Evolutionary conservation across 192 early-diverging fungal species (phyloP).

Genomic region (Funneliformis geosporum): DNA sequence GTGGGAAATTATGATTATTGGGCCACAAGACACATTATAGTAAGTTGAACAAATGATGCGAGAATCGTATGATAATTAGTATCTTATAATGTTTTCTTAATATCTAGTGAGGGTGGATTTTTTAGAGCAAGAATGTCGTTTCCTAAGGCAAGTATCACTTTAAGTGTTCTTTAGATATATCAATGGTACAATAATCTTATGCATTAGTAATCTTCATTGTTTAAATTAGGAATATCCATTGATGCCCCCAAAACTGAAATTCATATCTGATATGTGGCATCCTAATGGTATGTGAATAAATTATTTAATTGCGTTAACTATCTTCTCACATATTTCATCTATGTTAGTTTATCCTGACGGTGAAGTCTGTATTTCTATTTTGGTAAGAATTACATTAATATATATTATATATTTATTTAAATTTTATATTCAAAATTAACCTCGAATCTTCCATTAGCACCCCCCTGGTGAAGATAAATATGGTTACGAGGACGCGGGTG

Average conservation of each 20-base stretch:
- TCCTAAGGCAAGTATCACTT: slow-evolving; percentile 46
- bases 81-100: background rate
- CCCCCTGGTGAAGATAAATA: slow-evolving; percentile 84
- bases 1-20: slow-evolving; percentile 92
- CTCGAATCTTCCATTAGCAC: slow-evolving; percentile 44
- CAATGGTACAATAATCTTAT: background rate
- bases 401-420: background rate
- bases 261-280: slow-evolving; percentile 88
- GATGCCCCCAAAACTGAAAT: slow-evolving; percentile 87
- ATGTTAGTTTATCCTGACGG: slow-evolving; percentile 80
- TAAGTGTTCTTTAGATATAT: background rate
- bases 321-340: slow-evolving; percentile 7
- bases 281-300: slow-evolving; percentile 68
- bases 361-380: slow-evolving; percentile 94
- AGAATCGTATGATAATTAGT: background rate
- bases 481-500: slow-evolving; percentile 86
- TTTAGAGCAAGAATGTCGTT: slow-evolving; percentile 83
- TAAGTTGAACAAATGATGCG: slow-evolving; percentile 42
- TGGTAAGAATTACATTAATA: slow-evolving; percentile 59
- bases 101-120: slow-evolving; percentile 84
- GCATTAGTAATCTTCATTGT: slow-evolving; percentile 21
- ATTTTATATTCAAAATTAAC: slow-evolving; percentile 1
- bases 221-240: slow-evolving; percentile 73
- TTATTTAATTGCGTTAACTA: background rate
- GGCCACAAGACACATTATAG: slow-evolving; percentile 85